Evolutionary conservation across 2,329 filamentous ascomycete species (phyloP).

Genomic region (Pleoardoris graminearum): DNA sequence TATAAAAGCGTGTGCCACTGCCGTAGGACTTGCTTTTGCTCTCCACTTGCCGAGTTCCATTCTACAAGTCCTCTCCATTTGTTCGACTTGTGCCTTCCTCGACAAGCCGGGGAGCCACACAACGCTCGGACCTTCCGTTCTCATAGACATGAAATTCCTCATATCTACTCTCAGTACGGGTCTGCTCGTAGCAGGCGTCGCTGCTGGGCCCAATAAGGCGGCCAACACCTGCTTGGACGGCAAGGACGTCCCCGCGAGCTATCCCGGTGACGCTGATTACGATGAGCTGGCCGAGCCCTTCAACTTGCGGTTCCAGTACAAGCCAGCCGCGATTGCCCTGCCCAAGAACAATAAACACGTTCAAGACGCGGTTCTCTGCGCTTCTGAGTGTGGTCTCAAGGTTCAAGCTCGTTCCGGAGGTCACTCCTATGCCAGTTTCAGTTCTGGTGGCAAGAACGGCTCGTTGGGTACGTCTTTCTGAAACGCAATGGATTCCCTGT

Average conservation of each 20-base stretch:
- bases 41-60: constrained; percentile 2
- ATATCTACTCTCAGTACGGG: constrained; percentile 1
- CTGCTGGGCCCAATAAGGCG: constrained; percentile 1
- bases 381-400: constrained; percentile 53
- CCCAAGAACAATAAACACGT: constrained; percentile 60
- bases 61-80: not conserved
- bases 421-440: constrained; percentile 63
- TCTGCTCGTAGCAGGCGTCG: constrained; percentile 7
- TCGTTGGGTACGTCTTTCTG: constrained; percentile 38
- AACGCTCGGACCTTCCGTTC: not conserved
- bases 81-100: not conserved
- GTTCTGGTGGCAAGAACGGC: constrained; percentile 55
- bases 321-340: constrained; percentile 60
- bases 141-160: constrained; percentile 6
- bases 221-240: constrained; percentile 29
- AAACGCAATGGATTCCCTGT: not conserved
- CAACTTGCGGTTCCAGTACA: constrained; percentile 44
- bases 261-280: constrained; percentile 30
- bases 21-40: not conserved
- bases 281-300: constrained; percentile 39
- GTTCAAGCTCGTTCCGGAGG: constrained; percentile 67
- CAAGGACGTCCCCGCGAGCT: constrained; percentile 41
- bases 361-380: constrained; percentile 62
- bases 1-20: not conserved
- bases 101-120: not conserved